A percentile compares a stretch with the other conserved stretches of the same genome.
Conservation (phyloP, 2,329 filamentous ascomycete genomes). For the Biscogniauxia mediterranea region DNA sequence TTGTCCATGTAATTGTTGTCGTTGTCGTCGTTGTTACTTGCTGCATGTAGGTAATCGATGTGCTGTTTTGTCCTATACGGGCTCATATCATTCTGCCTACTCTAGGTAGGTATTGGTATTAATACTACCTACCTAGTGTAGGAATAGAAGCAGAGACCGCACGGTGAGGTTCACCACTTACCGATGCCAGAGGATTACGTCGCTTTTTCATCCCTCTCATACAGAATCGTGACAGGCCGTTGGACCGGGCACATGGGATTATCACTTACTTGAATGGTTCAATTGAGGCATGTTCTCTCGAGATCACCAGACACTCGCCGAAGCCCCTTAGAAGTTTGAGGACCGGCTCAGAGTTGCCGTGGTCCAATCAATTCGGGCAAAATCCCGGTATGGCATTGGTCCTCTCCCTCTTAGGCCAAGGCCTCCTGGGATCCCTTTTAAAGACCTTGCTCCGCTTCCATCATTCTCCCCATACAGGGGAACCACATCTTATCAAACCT, state of each 20-base stretch:
- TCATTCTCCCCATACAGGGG: constrained; percentile 8
- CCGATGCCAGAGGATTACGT: constrained; percentile 2
- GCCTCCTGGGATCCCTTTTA: not conserved
- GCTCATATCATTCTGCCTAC: not conserved
- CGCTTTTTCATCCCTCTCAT: not conserved
- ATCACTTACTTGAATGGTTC: constrained; percentile 4
- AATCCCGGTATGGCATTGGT: constrained; percentile 8
- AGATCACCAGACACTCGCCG: constrained; percentile 5
- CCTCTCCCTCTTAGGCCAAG: constrained; percentile 1
- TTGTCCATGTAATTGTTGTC: too few species aligned
- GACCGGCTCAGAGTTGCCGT: constrained; percentile 3
- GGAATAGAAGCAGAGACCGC: not conserved
- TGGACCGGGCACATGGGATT: not conserved
- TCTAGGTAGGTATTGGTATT: too few species aligned
- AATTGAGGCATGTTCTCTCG: constrained; percentile 1
- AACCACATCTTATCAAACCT: constrained; percentile 8
- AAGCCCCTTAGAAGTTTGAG: constrained; percentile 4
- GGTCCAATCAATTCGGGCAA: not conserved
- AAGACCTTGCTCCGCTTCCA: not conserved
- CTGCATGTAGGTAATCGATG: not conserved
- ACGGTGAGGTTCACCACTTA: not conserved
- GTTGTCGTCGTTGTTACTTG: too few species aligned
- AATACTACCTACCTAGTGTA: not conserved
- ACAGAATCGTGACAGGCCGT: constrained; percentile 7
- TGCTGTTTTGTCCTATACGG: not conserved